These are phyloP conservation scores for Oryza glaberrima DNA, from an alignment of 176 grass and related monocot genomes.

Conservation along the genomic window DNA sequence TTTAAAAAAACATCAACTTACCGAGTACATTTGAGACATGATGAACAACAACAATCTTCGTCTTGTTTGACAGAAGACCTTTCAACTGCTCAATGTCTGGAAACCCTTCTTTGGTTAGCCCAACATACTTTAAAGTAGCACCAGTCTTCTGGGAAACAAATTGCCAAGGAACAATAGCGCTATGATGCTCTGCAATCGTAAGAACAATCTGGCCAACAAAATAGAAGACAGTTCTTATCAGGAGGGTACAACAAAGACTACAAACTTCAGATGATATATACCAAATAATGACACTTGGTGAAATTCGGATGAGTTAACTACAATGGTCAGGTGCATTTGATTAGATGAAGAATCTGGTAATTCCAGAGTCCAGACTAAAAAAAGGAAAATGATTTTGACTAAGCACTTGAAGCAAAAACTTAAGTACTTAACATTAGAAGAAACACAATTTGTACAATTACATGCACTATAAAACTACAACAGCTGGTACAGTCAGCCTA, in stretches of 20 bases:
- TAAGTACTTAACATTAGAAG: neutral
- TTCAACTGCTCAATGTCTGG: constrained; percentile 88
- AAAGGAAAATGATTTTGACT: neutral
- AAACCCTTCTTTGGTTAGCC: constrained; percentile 78
- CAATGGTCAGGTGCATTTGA: neutral
- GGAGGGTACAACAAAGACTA: neutral
- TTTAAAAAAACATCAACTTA: constrained; percentile 41
- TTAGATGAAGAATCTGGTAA: constrained; percentile 25
- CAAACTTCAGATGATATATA: constrained; percentile 19
- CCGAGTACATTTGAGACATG: constrained; percentile 91
- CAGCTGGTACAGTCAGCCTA: neutral
- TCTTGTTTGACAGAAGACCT: constrained; percentile 77
- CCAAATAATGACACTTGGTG: neutral
- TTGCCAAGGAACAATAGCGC: constrained; percentile 95
- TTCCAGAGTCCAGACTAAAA: constrained; percentile 1
- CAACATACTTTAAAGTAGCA: constrained; percentile 86
- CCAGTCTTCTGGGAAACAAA: constrained; percentile 79
- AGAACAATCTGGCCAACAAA: constrained; percentile 65
- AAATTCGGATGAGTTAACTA: neutral
- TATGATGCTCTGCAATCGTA: constrained; percentile 91
- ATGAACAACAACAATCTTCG: constrained; percentile 86
- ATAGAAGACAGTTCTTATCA: constrained; percentile 23
- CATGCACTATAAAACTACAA: constrained; percentile 10
- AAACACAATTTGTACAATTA: neutral
- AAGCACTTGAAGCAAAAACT: neutral